These are phyloP conservation scores for Calonectria naviculata DNA, from an alignment of 2,329 filamentous ascomycete genomes.

Conservation along the genomic window DNA sequence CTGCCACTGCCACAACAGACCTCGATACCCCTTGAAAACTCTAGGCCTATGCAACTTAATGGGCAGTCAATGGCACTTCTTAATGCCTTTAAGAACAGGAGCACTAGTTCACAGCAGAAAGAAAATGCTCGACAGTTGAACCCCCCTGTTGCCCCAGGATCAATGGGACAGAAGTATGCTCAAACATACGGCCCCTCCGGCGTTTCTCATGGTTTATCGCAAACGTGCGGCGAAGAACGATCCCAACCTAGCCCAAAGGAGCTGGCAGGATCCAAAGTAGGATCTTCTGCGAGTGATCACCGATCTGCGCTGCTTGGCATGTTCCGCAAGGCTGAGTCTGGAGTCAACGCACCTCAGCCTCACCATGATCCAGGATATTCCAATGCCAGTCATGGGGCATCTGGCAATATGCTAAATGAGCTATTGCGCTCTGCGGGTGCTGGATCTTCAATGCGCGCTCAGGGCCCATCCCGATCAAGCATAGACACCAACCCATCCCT, in stretches of 20 bases:
- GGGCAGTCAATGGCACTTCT: conserved; percentile 57
- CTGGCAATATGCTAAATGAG: conserved; percentile 35
- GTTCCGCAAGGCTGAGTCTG: conserved; percentile 58
- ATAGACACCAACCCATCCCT: conserved; percentile 27
- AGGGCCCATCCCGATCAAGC: conserved; percentile 26
- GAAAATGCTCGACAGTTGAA: conserved; percentile 31
- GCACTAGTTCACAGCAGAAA: conserved; percentile 30
- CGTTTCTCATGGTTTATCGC: conserved; percentile 20
- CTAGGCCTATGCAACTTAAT: conserved; percentile 46
- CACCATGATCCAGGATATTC: conserved; percentile 12
- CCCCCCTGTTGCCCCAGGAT: background rate
- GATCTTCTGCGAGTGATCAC: conserved; percentile 47
- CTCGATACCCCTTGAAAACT: conserved; percentile 17
- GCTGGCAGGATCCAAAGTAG: conserved; percentile 40
- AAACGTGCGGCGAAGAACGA: conserved; percentile 24
- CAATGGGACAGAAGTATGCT: conserved; percentile 26
- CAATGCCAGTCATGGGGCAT: conserved; percentile 12
- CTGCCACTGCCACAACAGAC: background rate
- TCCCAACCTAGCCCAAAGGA: conserved; percentile 41
- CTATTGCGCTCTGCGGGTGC: conserved; percentile 30
- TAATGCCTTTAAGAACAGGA: conserved; percentile 55
- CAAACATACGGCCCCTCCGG: conserved; percentile 22
- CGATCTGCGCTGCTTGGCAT: conserved; percentile 63
- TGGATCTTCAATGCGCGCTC: conserved; percentile 14
- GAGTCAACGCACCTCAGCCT: conserved; percentile 19